Percentiles rank a stretch among this genome's conserved stretches.
These are phyloP conservation scores for Mallotus japonicus DNA, from an alignment of 441 rosid species.

Conservation along the genomic window DNA sequence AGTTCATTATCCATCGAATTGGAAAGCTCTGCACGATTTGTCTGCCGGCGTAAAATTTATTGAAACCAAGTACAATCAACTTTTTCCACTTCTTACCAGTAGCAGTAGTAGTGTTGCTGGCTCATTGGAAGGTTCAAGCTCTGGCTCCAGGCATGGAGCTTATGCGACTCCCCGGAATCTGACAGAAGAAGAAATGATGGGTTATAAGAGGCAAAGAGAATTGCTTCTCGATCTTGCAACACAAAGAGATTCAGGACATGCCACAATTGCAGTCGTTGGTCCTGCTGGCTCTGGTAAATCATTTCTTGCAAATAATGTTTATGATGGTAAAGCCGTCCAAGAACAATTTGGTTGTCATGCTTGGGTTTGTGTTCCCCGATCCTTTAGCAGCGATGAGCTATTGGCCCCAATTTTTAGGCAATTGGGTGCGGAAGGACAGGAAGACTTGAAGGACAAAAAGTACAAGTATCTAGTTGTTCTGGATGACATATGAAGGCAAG, in stretches of 20 bases:
- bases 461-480: slow-evolving; percentile 4
- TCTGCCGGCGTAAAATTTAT: not conserved
- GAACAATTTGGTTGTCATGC: not conserved
- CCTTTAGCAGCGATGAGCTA: not conserved
- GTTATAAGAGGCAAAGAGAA: slow-evolving; percentile 13
- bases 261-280: slow-evolving; percentile 14
- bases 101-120: not conserved
- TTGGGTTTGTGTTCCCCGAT: slow-evolving; percentile 11
- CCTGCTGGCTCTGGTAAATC: slow-evolving; percentile 6
- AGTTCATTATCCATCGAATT: not conserved
- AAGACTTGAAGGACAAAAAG: no score
- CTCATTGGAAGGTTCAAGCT: not conserved
- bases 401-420: slow-evolving; percentile 9
- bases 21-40: not conserved
- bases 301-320: not conserved
- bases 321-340: not conserved
- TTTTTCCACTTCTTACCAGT: no score
- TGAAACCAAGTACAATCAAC: no score
- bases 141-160: slow-evolving; percentile 23
- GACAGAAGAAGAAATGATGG: slow-evolving; percentile 24
- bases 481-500: slow-evolving; percentile 4
- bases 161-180: slow-evolving; percentile 9
- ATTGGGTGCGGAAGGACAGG: slow-evolving; percentile 28
- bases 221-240: slow-evolving; percentile 5
- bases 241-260: not conserved